Percentiles rank a stretch among this genome's conserved stretches.
Conservation (phyloP, 73 alveolate genomes). For the Symbiodinium natans region DNA sequence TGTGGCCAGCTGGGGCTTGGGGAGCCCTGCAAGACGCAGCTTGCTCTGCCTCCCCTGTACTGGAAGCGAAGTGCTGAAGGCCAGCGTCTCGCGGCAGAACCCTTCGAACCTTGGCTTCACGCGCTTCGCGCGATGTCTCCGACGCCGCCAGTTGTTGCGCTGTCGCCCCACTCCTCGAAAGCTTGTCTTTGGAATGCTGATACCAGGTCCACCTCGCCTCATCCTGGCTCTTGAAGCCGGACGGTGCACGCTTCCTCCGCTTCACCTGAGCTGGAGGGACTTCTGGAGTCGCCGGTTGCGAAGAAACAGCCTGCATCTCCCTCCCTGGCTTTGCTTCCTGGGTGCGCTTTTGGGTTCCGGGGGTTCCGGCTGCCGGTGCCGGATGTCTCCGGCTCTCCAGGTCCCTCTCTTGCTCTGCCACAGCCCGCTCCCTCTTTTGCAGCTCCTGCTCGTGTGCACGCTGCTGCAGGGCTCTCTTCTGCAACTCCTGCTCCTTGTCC, state of each 20-base stretch:
- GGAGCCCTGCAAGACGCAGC: no score
- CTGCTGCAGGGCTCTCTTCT: not conserved
- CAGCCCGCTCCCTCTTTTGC: not conserved
- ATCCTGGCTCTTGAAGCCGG: not conserved
- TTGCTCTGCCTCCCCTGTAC: no score
- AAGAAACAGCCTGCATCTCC: not conserved
- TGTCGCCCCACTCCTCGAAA: not conserved
- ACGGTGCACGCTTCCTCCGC: not conserved
- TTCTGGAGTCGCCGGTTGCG: not conserved
- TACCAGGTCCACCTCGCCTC: not conserved
- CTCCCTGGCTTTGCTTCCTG: no score
- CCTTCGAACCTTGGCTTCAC: no score
- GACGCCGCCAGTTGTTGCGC: not conserved
- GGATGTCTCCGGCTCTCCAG: not conserved
- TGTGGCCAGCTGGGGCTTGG: no score
- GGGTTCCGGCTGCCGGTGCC: no score
- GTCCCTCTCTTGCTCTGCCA: not conserved
- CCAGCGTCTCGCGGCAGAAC: no score
- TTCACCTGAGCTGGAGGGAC: not conserved
- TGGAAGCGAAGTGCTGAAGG: no score
- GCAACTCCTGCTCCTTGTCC: not conserved
- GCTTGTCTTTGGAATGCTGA: not conserved
- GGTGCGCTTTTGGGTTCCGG: no score
- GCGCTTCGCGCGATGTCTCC: not conserved
- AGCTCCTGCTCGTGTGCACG: not conserved